Evolutionary conservation across 164 flowering plant species (phyloP).

Genomic region (Annona cherimola): DNA sequence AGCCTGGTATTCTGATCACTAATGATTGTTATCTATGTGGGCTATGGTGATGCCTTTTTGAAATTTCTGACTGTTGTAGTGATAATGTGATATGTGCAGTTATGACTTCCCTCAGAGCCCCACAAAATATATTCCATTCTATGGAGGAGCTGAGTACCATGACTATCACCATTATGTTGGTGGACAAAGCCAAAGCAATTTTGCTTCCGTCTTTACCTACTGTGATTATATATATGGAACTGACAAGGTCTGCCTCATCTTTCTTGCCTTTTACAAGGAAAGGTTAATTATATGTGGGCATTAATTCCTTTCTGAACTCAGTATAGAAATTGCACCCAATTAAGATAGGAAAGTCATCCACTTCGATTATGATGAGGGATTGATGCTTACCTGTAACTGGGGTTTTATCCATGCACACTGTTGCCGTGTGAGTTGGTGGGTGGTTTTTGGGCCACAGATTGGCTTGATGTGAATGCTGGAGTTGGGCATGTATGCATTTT

Average conservation of each 20-base stretch:
- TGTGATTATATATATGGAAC: slow-evolving; percentile 96
- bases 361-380: background rate
- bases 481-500: background rate
- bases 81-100: slow-evolving; percentile 28
- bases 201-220: slow-evolving; percentile 89
- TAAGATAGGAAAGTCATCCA: background rate
- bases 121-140: slow-evolving; percentile 83
- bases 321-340: background rate
- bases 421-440: background rate
- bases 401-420: no score
- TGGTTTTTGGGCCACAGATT: background rate
- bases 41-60: background rate
- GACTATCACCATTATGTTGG: slow-evolving; percentile 98
- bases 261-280: background rate
- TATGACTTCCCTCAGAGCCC: slow-evolving; percentile 88
- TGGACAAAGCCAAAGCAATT: slow-evolving; percentile 90
- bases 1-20: no score
- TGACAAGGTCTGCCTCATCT: slow-evolving; percentile 56
- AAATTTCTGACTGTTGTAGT: background rate
- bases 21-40: no score
- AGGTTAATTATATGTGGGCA: background rate
- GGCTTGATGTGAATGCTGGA: background rate
- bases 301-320: background rate
- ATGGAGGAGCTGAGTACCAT: slow-evolving; percentile 95
- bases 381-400: background rate